Evolutionary conservation across 495 filamentous ascomycete species (phyloP), one percentile per base, ranked within the genome.

Genomic region (Penicillium bovifimosum): DNA sequence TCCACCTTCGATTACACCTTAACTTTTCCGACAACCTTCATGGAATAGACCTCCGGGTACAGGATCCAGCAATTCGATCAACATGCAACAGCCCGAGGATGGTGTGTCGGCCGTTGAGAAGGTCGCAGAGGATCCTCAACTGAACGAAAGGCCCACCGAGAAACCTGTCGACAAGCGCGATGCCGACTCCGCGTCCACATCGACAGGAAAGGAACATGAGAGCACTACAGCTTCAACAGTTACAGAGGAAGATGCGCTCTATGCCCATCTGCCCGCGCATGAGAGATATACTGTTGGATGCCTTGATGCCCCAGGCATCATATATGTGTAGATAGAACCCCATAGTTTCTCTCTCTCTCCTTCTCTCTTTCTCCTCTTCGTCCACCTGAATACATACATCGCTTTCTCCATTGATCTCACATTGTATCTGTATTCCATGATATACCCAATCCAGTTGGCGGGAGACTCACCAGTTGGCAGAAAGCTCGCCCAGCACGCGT

Each of bases 191-290:
- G 59, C 58, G 6, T 62, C 66, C 4, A 59, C 60, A 8, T 60
- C 66, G 16, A 60, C 61, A 14, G 53, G 48, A n/a, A 69, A 69
- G 26, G 56, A 60, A 16, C 54, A 62, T 28, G 55, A 28, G 35
- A 55, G 10, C 53, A 67, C 51, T 40, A 51, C 39, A 32, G 20
- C 29, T 48, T 46, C 41, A 18, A 52, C 43, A n/a, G n/a, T n/a
- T n/a, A n/a, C n/a, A 26, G 68, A 72, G 20, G 54, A 63, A 13
- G 69, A 75, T 50, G 68, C 63, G 17, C 50, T 69, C 50, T 69
- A 63, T 44, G 66, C 66, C 14, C 72, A 75, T 47, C 60, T 76
- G 9, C 68, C 64, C 0, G 31, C 63, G 17, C 66, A 83, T 59
- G 88, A 95, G 62, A 76, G n/a, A n/a, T n/a, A n/a, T n/a, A n/a